Conservation (phyloP, 176 grass and related monocot genomes). For the Phoenix roebelenii region DNA sequence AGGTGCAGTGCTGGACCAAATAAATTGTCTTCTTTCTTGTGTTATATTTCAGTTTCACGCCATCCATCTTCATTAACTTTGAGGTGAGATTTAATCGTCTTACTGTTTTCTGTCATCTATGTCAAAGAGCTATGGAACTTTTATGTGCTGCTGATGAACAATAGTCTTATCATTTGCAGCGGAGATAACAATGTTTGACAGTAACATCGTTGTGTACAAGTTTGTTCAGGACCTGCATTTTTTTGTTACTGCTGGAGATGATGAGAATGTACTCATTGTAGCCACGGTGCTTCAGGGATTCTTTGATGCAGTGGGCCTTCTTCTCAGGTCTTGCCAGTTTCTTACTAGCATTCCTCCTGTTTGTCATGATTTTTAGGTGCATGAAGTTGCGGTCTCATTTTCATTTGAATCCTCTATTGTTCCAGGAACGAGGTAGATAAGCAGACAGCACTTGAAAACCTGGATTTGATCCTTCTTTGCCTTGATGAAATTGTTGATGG, state of each 20-base stretch:
- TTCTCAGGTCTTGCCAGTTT: slow-evolving; percentile 3
- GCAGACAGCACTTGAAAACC: neutral
- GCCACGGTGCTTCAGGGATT: slow-evolving; percentile 2
- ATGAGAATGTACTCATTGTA: slow-evolving; percentile 7
- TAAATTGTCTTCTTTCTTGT: too few relatives aligned
- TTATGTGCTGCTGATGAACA: too few relatives aligned
- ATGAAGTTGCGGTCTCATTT: neutral
- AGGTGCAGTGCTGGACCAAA: too few relatives aligned
- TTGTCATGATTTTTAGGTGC: neutral
- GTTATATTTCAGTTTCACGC: too few relatives aligned
- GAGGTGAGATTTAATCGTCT: too few relatives aligned
- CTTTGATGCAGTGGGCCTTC: neutral
- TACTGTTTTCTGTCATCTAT: too few relatives aligned
- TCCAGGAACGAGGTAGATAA: slow-evolving; percentile 3
- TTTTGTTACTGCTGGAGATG: slow-evolving; percentile 8
- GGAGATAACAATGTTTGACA: neutral
- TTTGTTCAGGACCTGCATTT: slow-evolving; percentile 3
- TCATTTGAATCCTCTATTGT: neutral
- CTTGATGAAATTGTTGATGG: slow-evolving; percentile 13
- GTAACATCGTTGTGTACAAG: slow-evolving; percentile 1
- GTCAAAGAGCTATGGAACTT: too few relatives aligned
- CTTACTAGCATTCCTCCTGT: neutral
- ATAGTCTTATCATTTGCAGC: slow-evolving; percentile 4
- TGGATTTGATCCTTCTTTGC: slow-evolving; percentile 7
- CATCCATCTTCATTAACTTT: too few relatives aligned